Conservation (phyloP, 2,329 filamentous ascomycete genomes). For the Fusarium albosuccineum region DNA sequence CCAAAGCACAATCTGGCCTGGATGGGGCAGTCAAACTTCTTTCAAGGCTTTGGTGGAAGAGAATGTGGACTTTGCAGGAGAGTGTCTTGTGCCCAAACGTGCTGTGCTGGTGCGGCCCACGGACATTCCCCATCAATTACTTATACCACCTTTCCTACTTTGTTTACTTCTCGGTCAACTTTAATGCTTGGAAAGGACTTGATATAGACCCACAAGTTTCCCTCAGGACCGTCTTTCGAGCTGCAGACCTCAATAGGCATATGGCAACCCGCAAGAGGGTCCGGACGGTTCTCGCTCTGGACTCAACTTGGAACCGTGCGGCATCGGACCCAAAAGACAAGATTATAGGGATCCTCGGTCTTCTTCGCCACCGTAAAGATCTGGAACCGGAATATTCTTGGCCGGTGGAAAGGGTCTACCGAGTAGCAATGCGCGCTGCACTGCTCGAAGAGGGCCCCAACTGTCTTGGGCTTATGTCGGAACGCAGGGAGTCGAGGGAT, state of each 20-base stretch:
- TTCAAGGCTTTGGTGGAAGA: conserved; percentile 11
- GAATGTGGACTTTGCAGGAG: conserved; percentile 25
- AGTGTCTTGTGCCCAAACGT: conserved; percentile 12
- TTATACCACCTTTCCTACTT: conserved; percentile 13
- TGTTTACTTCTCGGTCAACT: conserved; percentile 1
- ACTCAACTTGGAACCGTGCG: conserved; percentile 15
- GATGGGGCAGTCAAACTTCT: conserved; percentile 9
- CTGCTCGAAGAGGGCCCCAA: conserved; percentile 10
- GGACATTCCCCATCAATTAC: conserved; percentile 11
- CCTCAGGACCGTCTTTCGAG: not conserved
- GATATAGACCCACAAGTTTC: not conserved
- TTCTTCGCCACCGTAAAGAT: not conserved
- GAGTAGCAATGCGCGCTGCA: conserved; percentile 10
- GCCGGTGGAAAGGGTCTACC: conserved; percentile 17
- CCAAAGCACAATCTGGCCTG: not conserved
- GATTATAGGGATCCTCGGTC: conserved; percentile 8
- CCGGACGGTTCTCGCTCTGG: not conserved
- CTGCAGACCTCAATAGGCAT: not conserved
- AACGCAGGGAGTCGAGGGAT: not conserved
- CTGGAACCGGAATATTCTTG: conserved; percentile 17
- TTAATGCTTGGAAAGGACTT: not conserved
- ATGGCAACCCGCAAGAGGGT: not conserved
- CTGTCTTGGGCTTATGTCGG: conserved; percentile 17
- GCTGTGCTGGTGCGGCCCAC: conserved; percentile 8
- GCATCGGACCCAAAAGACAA: conserved; percentile 12